These are phyloP conservation scores for Gnomoniopsis sp. DNA, from an alignment of 2,329 filamentous ascomycete species.

Conservation along the genomic window DNA sequence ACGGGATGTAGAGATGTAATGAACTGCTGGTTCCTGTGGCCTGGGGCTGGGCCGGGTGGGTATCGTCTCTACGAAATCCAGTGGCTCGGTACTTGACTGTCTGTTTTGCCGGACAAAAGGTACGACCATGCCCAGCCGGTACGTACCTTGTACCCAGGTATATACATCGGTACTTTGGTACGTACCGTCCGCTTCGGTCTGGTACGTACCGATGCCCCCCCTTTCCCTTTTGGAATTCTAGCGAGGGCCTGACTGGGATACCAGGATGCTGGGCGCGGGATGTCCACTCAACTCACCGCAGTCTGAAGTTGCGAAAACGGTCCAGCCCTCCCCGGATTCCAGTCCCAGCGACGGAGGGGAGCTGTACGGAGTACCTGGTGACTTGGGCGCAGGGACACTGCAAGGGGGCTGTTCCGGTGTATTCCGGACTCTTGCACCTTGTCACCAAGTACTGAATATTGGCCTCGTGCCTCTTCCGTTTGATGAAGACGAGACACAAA, in stretches of 20 bases:
- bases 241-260: neutral
- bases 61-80: constrained; percentile 12
- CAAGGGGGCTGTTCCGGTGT: too few species aligned
- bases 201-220: neutral
- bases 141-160: constrained; percentile 16
- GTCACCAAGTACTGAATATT: too few species aligned
- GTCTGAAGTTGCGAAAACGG: neutral
- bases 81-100: constrained; percentile 13
- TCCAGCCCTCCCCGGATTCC: too few species aligned
- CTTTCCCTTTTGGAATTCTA: constrained; percentile 2
- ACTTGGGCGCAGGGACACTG: too few species aligned
- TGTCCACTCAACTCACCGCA: neutral
- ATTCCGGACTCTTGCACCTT: too few species aligned
- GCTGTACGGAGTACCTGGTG: too few species aligned
- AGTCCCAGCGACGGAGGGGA: too few species aligned
- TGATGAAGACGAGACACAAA: neutral
- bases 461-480: neutral
- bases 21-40: constrained; percentile 13
- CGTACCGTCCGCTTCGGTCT: neutral
- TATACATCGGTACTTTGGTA: constrained; percentile 17
- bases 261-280: neutral
- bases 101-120: constrained; percentile 15
- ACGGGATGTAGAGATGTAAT: constrained; percentile 27
- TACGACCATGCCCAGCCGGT: neutral
- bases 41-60: constrained; percentile 14